A percentile compares a stretch with the other conserved stretches of the same genome.
Evolutionary conservation across 1,284 basidiomycete genomes (phyloP).

Genomic region (Malassezia sp.): DNA sequence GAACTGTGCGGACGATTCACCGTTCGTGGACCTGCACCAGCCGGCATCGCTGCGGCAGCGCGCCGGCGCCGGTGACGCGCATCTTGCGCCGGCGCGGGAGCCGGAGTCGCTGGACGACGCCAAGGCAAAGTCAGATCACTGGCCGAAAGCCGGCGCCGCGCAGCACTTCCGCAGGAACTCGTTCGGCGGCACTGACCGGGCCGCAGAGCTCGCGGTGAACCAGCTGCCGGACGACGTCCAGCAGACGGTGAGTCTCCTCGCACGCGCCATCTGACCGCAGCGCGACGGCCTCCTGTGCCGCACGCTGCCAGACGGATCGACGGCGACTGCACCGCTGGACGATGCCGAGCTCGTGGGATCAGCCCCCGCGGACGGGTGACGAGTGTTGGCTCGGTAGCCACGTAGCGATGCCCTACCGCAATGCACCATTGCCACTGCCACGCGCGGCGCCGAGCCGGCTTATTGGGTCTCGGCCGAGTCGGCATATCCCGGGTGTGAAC

Average conservation of each 20-base stretch:
- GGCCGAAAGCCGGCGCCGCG: slow-evolving; percentile 9
- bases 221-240: slow-evolving; percentile 12
- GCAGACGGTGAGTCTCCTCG: too few species aligned
- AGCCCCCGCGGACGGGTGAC: too few species aligned
- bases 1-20: slow-evolving; percentile 10
- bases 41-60: slow-evolving; percentile 11
- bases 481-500: too few species aligned
- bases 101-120: slow-evolving; percentile 13
- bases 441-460: too few species aligned
- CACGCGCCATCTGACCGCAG: too few species aligned
- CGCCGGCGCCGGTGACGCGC: background rate
- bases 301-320: slow-evolving; percentile 32
- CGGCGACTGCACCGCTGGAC: slow-evolving; percentile 39
- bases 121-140: background rate
- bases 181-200: slow-evolving; percentile 2
- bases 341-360: slow-evolving; percentile 19
- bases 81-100: slow-evolving; percentile 22
- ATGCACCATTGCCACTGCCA: too few species aligned
- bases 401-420: too few species aligned
- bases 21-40: slow-evolving; percentile 21
- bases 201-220: slow-evolving; percentile 3
- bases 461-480: too few species aligned
- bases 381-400: too few species aligned
- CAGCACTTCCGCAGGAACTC: background rate
- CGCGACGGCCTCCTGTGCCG: slow-evolving; percentile 33